Evolutionary conservation across 805 yeast species (phyloP).

Genomic region (Starmerella bacillaris): DNA sequence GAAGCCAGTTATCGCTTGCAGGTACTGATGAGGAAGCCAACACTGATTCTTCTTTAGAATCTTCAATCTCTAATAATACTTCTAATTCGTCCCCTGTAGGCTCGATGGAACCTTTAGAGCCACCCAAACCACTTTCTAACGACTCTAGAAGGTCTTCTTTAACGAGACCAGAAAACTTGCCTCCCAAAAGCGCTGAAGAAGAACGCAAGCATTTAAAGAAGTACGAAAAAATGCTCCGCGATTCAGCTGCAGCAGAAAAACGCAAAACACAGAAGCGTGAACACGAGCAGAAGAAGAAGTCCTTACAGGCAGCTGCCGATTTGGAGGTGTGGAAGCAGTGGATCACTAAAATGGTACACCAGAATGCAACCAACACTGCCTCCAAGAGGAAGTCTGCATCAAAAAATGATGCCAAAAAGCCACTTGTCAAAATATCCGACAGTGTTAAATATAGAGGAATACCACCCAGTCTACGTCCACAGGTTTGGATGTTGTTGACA

Average conservation of each 20-base stretch:
- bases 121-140: no score
- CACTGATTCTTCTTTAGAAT: no score
- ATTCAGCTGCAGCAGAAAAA: constrained; percentile 23
- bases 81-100: no score
- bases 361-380: no score
- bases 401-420: constrained; percentile 18
- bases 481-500: constrained; percentile 37
- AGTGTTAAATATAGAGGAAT: constrained; percentile 48
- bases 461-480: constrained; percentile 29
- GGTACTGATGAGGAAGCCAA: no score
- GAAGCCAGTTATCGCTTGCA: no score
- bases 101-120: no score
- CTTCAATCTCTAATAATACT: no score
- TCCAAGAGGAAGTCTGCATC: constrained; percentile 17
- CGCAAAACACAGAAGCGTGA: constrained; percentile 22
- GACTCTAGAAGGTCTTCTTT: constrained; percentile 23
- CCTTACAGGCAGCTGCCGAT: constrained; percentile 15
- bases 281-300: constrained; percentile 14
- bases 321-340: constrained; percentile 26
- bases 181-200: constrained; percentile 43
- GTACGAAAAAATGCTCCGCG: constrained; percentile 28
- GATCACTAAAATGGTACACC: constrained; percentile 18
- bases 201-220: constrained; percentile 36
- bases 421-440: constrained; percentile 26
- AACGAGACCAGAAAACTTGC: constrained; percentile 48